Evolutionary conservation across 2,329 filamentous ascomycete species (phyloP).

Genomic region (Fusarium newnesense): DNA sequence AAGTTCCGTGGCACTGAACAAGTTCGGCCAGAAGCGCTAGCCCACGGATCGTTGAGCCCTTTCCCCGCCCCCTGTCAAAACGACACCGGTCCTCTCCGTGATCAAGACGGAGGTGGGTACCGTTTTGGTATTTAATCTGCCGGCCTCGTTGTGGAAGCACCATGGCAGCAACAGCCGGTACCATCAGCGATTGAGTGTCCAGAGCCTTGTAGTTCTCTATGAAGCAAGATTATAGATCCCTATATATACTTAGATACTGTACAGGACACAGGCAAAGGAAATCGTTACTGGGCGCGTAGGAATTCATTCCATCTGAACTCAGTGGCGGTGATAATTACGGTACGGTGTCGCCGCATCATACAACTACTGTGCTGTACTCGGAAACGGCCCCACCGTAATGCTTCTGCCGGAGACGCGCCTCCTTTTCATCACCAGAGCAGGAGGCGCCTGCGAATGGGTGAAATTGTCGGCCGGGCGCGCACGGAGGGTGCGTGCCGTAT

Average conservation of each 20-base stretch:
- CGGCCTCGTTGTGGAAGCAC: constrained; percentile 10
- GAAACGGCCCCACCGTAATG: constrained; percentile 34
- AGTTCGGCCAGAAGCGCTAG: constrained; percentile 12
- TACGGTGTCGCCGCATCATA: constrained; percentile 15
- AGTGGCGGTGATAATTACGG: background rate
- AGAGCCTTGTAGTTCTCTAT: too few species aligned
- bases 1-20: background rate
- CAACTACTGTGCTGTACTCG: constrained; percentile 19
- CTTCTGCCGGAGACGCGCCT: constrained; percentile 28
- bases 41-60: constrained; percentile 3
- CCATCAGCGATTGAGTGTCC: background rate
- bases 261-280: background rate
- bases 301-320: background rate
- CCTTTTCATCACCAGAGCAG: constrained; percentile 13
- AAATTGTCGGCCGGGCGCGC: constrained; percentile 15
- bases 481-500: constrained; percentile 13
- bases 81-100: constrained; percentile 31
- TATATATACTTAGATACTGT: background rate
- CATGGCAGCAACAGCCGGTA: background rate
- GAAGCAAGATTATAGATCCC: background rate
- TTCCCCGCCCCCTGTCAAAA: constrained; percentile 33
- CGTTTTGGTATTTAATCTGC: constrained; percentile 27
- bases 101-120: constrained; percentile 34
- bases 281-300: background rate
- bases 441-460: constrained; percentile 12